Conservation (phyloP, 495 filamentous ascomycete species). For the Talaromyces adpressus region DNA sequence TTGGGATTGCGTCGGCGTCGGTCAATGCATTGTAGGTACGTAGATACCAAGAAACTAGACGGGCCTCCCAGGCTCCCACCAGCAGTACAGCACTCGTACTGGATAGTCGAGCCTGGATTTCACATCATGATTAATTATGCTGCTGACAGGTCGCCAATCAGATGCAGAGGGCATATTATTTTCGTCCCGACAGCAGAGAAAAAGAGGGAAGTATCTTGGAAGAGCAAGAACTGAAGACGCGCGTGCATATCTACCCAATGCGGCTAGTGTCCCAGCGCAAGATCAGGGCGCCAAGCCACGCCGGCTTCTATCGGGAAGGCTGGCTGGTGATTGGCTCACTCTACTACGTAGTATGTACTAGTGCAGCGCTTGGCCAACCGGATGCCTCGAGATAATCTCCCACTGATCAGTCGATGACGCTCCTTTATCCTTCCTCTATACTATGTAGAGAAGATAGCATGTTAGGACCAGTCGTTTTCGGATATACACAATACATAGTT, state of each 20-base stretch:
- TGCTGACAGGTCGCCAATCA: not conserved
- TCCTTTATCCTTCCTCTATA: not conserved
- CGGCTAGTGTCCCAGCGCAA: not conserved
- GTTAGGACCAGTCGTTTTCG: too few species aligned
- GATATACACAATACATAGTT: not conserved
- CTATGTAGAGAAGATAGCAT: too few species aligned
- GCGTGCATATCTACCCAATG: slow-evolving; percentile 2
- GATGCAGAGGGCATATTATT: not conserved
- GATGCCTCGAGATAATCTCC: not conserved
- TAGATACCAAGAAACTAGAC: not conserved
- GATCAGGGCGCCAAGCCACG: slow-evolving; percentile 1
- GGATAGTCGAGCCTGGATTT: too few species aligned
- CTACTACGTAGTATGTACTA: too few species aligned
- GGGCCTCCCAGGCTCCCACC: too few species aligned
- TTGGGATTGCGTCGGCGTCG: not conserved
- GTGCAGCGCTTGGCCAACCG: too few species aligned
- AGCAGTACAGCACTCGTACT: too few species aligned
- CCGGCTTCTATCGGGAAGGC: not conserved
- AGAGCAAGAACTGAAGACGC: not conserved
- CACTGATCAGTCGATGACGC: not conserved
- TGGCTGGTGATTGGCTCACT: not conserved
- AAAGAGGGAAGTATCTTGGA: too few species aligned
- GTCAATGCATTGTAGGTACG: not conserved
- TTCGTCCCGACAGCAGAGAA: too few species aligned
- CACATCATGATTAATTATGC: not conserved